Evolutionary conservation across 768 basidiomycete genomes (phyloP), one percentile per base, ranked within the genome.

Genomic region (Tremella mesenterica): DNA sequence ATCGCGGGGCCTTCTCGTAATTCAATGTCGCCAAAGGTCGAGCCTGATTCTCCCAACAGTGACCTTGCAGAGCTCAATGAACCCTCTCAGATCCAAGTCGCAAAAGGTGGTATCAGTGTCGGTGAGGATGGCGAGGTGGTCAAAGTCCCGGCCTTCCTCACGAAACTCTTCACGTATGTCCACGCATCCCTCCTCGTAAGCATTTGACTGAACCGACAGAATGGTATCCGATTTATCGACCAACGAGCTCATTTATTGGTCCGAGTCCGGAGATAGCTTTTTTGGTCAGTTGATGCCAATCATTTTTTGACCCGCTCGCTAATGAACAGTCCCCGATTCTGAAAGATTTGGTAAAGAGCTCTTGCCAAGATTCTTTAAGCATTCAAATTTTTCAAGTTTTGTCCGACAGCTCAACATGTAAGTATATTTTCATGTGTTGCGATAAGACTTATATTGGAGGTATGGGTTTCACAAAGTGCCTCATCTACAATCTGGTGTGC

Each of bases 401-500:
- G 72, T 76, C 25, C 56, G 75, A 14, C 70, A 73, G 57, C 59
- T 73, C 38, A 70, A 73, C 55, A 69, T 69, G 68, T 62, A 36
- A 58, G 60, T 53, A 10, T 10, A 48, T 38, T 29, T 8, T 5
- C 38, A 18, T 5, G 38, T 5, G n/a, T 28, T 48, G 18, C 29
- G 26, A 16, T 3, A n/a, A 36, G 2, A 18, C 33, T n/a, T 8
- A 33, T 47, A 43, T 6, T n/a, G 8, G 18, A 58, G 60, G 60
- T 73, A 73, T 53, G 71, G 69, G 12, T 73, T 91, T 72, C 86
- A 73, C 55, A 73, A 73, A 54, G 72, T 96, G 44, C 92, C 91
- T 0, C 91, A 97, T 69, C 82, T 96, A 18, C 91, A 93, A 66
- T 88, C 93, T 72, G 91, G 92, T 43, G 90, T 89, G 25, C 79